A percentile compares a stretch with the other conserved stretches of the same genome.
phyloP scores from a whole-genome alignment of 1,284 basidiomycete species.

The Ceratorhiza oryzae-sativae region DNA sequence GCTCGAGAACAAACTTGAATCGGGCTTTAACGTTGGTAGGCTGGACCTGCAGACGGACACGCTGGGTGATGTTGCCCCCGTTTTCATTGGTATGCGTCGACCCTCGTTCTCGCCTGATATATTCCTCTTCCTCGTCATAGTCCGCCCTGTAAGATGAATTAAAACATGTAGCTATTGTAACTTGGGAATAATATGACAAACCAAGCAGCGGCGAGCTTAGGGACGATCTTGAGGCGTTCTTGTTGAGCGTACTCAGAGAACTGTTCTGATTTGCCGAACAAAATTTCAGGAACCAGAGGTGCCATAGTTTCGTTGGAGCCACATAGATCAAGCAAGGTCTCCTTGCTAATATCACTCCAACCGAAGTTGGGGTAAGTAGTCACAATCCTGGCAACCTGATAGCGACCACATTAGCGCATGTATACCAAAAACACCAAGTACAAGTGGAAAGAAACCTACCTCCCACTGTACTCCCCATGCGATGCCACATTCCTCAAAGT shows the following conservation, averaged over 20 bases:
- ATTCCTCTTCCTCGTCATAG: neutral
- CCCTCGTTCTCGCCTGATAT: neutral
- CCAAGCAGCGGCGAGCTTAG: neutral
- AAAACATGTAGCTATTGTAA: neutral
- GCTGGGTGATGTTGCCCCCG: slow-evolving; percentile 33
- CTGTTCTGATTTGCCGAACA: neutral
- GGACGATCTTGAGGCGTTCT: neutral
- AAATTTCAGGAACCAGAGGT: neutral
- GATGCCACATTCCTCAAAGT: slow-evolving; percentile 24
- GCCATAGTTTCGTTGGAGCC: neutral
- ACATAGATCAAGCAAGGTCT: neutral
- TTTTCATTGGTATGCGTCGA: neutral
- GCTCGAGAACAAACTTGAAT: slow-evolving; percentile 21
- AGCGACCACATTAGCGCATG: neutral
- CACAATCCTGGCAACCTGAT: neutral
- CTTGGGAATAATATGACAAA: neutral
- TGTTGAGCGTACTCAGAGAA: neutral
- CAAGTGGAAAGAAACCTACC: neutral
- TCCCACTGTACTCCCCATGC: slow-evolving; percentile 39
- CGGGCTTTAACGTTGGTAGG: neutral
- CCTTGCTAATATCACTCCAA: neutral
- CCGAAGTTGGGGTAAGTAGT: neutral
- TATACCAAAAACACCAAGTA: too few relatives aligned
- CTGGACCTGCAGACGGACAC: neutral
- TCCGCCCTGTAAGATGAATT: neutral